phyloP scores from a whole-genome alignment of 2,329 filamentous ascomycete genomes.

The Paraphaeosphaeria minitans region DNA sequence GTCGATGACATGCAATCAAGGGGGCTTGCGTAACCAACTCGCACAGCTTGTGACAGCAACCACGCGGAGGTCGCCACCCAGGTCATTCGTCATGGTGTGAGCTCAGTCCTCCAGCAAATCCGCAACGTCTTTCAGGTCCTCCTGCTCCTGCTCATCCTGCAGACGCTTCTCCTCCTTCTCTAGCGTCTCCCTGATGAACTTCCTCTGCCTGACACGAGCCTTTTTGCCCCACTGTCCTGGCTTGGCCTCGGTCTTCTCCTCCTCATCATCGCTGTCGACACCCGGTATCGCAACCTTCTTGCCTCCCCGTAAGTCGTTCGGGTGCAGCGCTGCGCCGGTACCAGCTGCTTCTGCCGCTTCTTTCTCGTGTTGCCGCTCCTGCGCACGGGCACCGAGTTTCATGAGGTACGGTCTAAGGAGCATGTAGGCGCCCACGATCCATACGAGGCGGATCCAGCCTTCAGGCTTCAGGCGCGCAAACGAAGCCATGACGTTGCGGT shows the following conservation, averaged over 20 bases:
- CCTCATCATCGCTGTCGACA: constrained; percentile 54
- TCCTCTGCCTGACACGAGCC: constrained; percentile 70
- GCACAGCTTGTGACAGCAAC: constrained; percentile 7
- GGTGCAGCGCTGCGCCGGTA: constrained; percentile 38
- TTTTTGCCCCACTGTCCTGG: constrained; percentile 69
- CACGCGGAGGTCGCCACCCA: not conserved
- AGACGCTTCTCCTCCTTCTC: constrained; percentile 63
- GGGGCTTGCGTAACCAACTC: constrained; percentile 10
- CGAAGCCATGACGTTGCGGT: constrained; percentile 50
- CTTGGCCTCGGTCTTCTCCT: constrained; percentile 50
- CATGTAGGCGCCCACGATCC: constrained; percentile 74
- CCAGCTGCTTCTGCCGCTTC: constrained; percentile 50
- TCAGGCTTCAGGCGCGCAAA: constrained; percentile 51
- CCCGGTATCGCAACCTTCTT: constrained; percentile 58
- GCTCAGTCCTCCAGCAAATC: constrained; percentile 61
- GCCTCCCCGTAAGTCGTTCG: constrained; percentile 42
- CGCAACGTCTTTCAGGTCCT: constrained; percentile 76
- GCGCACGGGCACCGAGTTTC: constrained; percentile 66
- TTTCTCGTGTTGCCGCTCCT: constrained; percentile 67
- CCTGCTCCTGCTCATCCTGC: constrained; percentile 63
- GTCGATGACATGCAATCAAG: constrained; percentile 11
- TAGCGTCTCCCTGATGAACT: constrained; percentile 68
- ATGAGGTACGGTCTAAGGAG: constrained; percentile 74
- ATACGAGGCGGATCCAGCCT: constrained; percentile 69
- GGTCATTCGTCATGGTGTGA: not conserved